Percentiles rank a stretch among this genome's conserved stretches.
Evolutionary conservation across 257 asterid species (phyloP).

Genomic region (Sherardia arvensis): DNA sequence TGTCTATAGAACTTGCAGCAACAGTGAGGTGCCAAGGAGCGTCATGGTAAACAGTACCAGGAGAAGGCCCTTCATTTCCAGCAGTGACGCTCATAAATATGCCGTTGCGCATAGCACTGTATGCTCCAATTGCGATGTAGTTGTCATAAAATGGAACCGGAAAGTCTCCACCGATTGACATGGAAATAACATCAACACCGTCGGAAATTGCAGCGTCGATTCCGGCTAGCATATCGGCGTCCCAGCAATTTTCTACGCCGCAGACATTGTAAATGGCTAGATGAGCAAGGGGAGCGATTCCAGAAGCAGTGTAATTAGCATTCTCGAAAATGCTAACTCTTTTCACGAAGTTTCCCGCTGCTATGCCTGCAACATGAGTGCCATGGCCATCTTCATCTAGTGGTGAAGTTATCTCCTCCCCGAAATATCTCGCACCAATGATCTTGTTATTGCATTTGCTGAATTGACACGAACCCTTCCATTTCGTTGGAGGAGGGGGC

Average conservation of each 20-base stretch:
- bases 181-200: conserved; percentile 26
- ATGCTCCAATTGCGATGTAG: conserved; percentile 26
- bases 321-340: conserved; percentile 42
- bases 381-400: conserved; percentile 38
- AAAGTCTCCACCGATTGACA: conserved; percentile 24
- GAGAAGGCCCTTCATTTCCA: conserved; percentile 20
- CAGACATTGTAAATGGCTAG: conserved; percentile 44
- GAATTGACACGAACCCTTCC: conserved; percentile 41
- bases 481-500: conserved; percentile 40
- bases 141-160: background rate
- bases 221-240: conserved; percentile 32
- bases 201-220: conserved; percentile 45
- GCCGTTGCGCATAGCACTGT: conserved; percentile 33
- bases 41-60: background rate
- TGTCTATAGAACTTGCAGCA: conserved; percentile 37
- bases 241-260: conserved; percentile 12
- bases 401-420: background rate
- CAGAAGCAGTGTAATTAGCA: conserved; percentile 46
- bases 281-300: conserved; percentile 53
- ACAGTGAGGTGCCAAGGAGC: conserved; percentile 50
- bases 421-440: conserved; percentile 35
- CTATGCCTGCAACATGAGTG: conserved; percentile 41
- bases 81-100: conserved; percentile 41
- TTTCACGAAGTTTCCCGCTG: conserved; percentile 38
- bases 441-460: conserved; percentile 38